phyloP scores from a whole-genome alignment of 805 yeast species.

The Wickerhamomyces subpelliculosus region DNA sequence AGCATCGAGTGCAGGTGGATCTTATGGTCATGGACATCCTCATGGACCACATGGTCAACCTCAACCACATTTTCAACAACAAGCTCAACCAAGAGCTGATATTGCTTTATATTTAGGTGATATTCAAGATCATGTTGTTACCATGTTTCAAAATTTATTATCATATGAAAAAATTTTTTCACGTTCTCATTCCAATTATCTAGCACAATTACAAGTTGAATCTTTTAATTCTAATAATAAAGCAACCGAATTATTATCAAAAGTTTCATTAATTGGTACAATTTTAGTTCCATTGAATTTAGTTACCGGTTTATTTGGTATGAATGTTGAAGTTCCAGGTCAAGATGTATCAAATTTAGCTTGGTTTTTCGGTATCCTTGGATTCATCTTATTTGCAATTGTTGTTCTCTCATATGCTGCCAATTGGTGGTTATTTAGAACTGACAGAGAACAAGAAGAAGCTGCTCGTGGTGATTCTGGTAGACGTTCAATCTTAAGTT shows the following conservation, averaged over 20 bases:
- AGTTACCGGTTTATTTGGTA: slow-evolving; percentile 89
- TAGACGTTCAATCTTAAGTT: slow-evolving; percentile 26
- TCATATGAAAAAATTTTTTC: slow-evolving; percentile 92
- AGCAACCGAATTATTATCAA: slow-evolving; percentile 81
- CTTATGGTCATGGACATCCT: no score
- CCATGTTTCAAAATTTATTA: slow-evolving; percentile 86
- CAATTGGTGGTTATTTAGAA: slow-evolving; percentile 31
- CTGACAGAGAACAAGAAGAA: slow-evolving; percentile 22
- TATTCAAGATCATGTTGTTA: slow-evolving; percentile 93
- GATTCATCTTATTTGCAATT: slow-evolving; percentile 39
- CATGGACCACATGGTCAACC: slow-evolving; percentile 11
- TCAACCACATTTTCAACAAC: slow-evolving; percentile 12
- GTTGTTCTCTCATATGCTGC: slow-evolving; percentile 33
- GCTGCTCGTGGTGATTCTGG: slow-evolving; percentile 13
- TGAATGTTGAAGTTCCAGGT: slow-evolving; percentile 91
- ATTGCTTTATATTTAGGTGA: slow-evolving; percentile 90
- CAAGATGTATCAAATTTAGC: slow-evolving; percentile 33
- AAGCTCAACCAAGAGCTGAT: slow-evolving; percentile 74
- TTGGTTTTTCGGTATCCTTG: slow-evolving; percentile 70
- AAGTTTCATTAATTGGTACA: slow-evolving; percentile 87
- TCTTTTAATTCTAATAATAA: slow-evolving; percentile 80
- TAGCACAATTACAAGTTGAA: slow-evolving; percentile 92
- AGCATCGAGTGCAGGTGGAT: slow-evolving; percentile 1
- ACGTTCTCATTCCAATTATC: slow-evolving; percentile 84
- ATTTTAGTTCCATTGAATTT: slow-evolving; percentile 84